phyloP scores from a whole-genome alignment of 768 basidiomycete genomes.

The Xerocomus spinulosus region DNA sequence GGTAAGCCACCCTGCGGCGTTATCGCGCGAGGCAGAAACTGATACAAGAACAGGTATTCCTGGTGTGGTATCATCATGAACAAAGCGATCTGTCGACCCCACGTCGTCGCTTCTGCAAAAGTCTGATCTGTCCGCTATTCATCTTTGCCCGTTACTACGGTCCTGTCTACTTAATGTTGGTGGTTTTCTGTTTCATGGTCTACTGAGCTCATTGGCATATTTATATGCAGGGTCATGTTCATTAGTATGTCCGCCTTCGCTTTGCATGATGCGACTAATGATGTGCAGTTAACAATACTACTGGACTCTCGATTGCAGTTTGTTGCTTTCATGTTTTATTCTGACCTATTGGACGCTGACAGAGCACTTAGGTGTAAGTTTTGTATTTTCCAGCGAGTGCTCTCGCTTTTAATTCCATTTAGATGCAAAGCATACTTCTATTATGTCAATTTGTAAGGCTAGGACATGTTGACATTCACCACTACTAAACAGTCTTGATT shows the following conservation, averaged over 20 bases:
- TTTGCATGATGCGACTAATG: not conserved
- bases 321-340: not conserved
- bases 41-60: constrained; percentile 5
- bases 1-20: not conserved
- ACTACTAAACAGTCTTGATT: not conserved
- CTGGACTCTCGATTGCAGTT: constrained; percentile 16
- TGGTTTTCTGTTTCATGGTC: not conserved
- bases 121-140: constrained; percentile 15
- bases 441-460: constrained; percentile 18
- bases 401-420: not conserved
- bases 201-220: not conserved
- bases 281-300: constrained; percentile 17
- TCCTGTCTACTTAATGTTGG: constrained; percentile 18
- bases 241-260: constrained; percentile 5
- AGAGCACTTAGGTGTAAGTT: constrained; percentile 16
- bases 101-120: not conserved
- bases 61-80: constrained; percentile 14
- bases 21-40: not conserved
- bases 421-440: constrained; percentile 24
- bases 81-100: not conserved
- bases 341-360: not conserved
- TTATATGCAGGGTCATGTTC: constrained; percentile 11
- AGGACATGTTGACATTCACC: not conserved
- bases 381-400: not conserved
- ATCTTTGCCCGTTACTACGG: constrained; percentile 25